A percentile compares a stretch with the other conserved stretches of the same genome.
Evolutionary conservation across 441 rosid species (phyloP).

Genomic region (Euphorbia schlechtendalii): DNA sequence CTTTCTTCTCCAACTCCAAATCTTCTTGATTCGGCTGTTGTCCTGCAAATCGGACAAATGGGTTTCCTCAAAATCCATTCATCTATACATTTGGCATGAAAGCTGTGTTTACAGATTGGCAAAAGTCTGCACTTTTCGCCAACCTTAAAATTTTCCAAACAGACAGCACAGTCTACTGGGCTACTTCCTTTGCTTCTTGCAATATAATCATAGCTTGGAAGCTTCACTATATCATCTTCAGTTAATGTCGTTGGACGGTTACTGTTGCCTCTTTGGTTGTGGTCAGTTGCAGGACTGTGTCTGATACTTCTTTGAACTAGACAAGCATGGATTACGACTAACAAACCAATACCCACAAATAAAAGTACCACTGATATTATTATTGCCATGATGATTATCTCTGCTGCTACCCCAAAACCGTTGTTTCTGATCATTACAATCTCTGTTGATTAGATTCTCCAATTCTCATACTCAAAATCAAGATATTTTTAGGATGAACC

Average conservation of each 20-base stretch:
- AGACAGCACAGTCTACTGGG: slow-evolving; percentile 47
- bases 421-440: slow-evolving; percentile 14
- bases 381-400: slow-evolving; percentile 27
- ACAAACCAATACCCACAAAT: slow-evolving; percentile 31
- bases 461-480: not conserved
- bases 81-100: slow-evolving; percentile 50
- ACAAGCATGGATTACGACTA: slow-evolving; percentile 39
- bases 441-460: not conserved
- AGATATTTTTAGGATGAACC: not conserved
- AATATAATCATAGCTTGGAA: slow-evolving; percentile 39
- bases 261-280: not conserved
- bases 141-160: slow-evolving; percentile 43
- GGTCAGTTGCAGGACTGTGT: slow-evolving; percentile 5
- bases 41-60: slow-evolving; percentile 48
- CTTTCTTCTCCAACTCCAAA: slow-evolving; percentile 12
- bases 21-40: slow-evolving; percentile 19
- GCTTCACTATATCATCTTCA: slow-evolving; percentile 34
- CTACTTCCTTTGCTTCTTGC: slow-evolving; percentile 24
- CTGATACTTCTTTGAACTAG: slow-evolving; percentile 34
- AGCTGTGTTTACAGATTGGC: slow-evolving; percentile 44
- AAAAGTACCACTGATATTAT: slow-evolving; percentile 33
- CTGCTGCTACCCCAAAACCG: slow-evolving; percentile 11
- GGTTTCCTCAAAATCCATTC: slow-evolving; percentile 48
- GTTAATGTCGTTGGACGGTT: slow-evolving; percentile 22
- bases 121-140: slow-evolving; percentile 51